phyloP scores from a whole-genome alignment of 2,329 filamentous ascomycete genomes.

The Pyricularia grisea region DNA sequence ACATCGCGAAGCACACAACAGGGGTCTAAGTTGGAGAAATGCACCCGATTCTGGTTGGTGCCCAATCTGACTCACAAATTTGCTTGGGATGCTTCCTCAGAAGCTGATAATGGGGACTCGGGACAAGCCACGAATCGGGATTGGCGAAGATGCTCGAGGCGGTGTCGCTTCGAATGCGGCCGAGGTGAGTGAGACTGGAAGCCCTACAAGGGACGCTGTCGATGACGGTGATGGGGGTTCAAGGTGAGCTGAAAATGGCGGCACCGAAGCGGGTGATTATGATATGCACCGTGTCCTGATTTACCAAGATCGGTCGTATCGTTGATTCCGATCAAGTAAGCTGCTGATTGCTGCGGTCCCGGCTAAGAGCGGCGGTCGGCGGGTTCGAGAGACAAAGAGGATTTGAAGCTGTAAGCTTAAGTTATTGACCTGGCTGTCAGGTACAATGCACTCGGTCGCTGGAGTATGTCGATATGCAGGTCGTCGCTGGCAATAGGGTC shows the following conservation, averaged over 20 bases:
- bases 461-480: not conserved
- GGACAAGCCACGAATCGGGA: not conserved
- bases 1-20: not conserved
- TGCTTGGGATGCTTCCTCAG: not conserved
- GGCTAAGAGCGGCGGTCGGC: not conserved
- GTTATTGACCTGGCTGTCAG: not conserved
- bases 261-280: not conserved
- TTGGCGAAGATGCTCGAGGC: conserved; percentile 2
- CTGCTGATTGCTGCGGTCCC: not conserved
- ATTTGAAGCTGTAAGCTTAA: not conserved
- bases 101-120: not conserved
- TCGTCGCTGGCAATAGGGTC: not conserved
- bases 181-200: not conserved
- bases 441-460: not conserved
- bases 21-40: not conserved
- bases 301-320: not conserved
- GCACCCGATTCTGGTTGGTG: not conserved
- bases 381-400: not conserved
- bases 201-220: not conserved
- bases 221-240: not conserved
- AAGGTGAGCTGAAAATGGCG: conserved; percentile 2
- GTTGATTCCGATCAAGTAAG: not conserved
- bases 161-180: not conserved
- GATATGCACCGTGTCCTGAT: not conserved
- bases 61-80: conserved; percentile 4